Evolutionary conservation across 306 rosid species (phyloP).

Genomic region (Luffa acutangula): DNA sequence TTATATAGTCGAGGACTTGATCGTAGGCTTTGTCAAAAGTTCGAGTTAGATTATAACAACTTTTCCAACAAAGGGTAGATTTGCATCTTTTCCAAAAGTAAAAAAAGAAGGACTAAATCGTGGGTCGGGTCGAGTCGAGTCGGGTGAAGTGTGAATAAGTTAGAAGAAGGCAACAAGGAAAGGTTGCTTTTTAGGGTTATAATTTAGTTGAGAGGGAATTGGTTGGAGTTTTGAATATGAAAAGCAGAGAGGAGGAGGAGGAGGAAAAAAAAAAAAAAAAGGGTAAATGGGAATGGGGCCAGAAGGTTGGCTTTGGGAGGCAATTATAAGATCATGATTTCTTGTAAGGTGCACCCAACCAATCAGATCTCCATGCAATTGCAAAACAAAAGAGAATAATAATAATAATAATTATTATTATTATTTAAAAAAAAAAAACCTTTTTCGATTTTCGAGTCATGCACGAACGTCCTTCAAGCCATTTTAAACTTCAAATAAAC

Average conservation of each 20-base stretch:
- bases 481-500: not conserved
- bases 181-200: slow-evolving; percentile 3
- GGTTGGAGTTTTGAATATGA: slow-evolving; percentile 16
- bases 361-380: slow-evolving; percentile 51
- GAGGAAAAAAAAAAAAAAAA: slow-evolving; percentile 6
- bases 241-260: slow-evolving; percentile 48
- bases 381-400: slow-evolving; percentile 1
- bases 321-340: slow-evolving; percentile 48
- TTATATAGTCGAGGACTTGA: too few species aligned
- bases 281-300: slow-evolving; percentile 12
- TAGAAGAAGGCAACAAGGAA: not conserved
- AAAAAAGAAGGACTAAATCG: too few species aligned
- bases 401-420: not conserved
- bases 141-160: not conserved
- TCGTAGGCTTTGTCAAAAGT: too few species aligned
- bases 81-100: too few species aligned
- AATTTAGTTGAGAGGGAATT: not conserved
- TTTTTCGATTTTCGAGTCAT: slow-evolving; percentile 46
- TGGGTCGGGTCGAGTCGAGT: not conserved
- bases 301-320: slow-evolving; percentile 11
- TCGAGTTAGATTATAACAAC: too few species aligned
- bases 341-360: slow-evolving; percentile 75
- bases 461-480: slow-evolving; percentile 37
- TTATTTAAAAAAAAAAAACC: not conserved
- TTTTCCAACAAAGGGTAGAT: too few species aligned